These are phyloP conservation scores for Vitis hybrid DNA, from an alignment of 177 flowering plant genomes.

Conservation along the genomic window DNA sequence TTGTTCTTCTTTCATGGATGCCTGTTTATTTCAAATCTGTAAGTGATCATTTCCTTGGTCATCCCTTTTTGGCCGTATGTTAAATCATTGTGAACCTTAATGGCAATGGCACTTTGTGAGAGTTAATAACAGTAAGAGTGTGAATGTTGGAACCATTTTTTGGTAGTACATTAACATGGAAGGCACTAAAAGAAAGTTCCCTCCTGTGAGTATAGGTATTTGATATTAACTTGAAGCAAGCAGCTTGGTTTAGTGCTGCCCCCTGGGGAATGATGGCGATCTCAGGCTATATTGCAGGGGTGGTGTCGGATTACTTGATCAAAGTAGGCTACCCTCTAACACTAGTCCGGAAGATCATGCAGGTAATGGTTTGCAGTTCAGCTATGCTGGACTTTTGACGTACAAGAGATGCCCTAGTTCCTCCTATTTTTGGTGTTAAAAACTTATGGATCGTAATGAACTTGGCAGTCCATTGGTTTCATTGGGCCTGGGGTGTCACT, in stretches of 20 bases:
- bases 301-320: slow-evolving; percentile 66
- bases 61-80: background rate
- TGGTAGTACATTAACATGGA: too few species aligned
- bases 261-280: slow-evolving; percentile 98
- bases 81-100: background rate
- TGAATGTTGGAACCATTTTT: too few species aligned
- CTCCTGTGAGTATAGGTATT: slow-evolving; percentile 51
- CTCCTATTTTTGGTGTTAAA: background rate
- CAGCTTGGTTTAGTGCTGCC: slow-evolving; percentile 98
- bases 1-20: slow-evolving; percentile 98
- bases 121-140: background rate
- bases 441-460: background rate
- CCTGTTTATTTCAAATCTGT: slow-evolving; percentile 96
- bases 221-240: slow-evolving; percentile 86
- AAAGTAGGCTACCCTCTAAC: slow-evolving; percentile 71
- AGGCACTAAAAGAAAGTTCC: background rate
- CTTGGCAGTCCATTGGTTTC: slow-evolving; percentile 86
- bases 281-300: slow-evolving; percentile 80
- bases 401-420: too few species aligned
- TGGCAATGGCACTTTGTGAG: too few species aligned
- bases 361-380: slow-evolving; percentile 41
- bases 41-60: slow-evolving; percentile 22
- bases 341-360: slow-evolving; percentile 89
- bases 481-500: slow-evolving; percentile 86
- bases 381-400: too few species aligned